Base-by-base conservation (phyloP, 2,329 filamentous ascomycete species). In the Epichloe baconii region DNA sequence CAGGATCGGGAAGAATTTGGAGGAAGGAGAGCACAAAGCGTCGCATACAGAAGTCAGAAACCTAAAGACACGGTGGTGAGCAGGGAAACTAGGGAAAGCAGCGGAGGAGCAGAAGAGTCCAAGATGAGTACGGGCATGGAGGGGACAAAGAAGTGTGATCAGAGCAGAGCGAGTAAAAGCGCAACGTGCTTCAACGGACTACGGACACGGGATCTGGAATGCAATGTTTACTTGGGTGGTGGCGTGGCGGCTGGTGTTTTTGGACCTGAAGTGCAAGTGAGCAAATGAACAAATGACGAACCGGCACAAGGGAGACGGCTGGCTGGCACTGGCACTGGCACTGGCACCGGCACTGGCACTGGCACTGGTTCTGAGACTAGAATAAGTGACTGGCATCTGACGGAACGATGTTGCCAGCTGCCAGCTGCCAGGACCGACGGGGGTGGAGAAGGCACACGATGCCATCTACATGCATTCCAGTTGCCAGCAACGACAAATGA, bases 181-280 rank as follows among this genome's bases (percentile, higher is more conserved):
- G 36, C 40, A 49, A 23, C 21, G 31, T 3, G 31, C 35, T 48
- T 37, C 37, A 38, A 34, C 47, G 38, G 49, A 41, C 44, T 17
- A 38, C 5, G 14, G 37, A 37, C 36, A 17, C 38, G 41, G 12
- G 42, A 51, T 43, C 43, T 56, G 56, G 57, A 58, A 59, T 59
- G 56, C 51, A 59, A 55, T 53, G 50, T 55, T 56, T 50, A 48
- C 53, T 34, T 48, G 45, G 48, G 38, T 42, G 47, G 48, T 48
- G 45, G 52, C 52, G 48, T 48, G 45, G 52, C 52, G 51, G 52
- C 34, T 50, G 47, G 51, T 55, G 53, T 53, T 55, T 55, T 50
- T 50, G 51, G 51, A 36, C 34, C 40, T 47, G 31, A 47, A 8
- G 48, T 40, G 26, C 51, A 40, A 42, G 31, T 44, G 47, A 21